A percentile compares a stretch with the other conserved stretches of the same genome.
Conservation (phyloP, 2,329 filamentous ascomycete genomes). For the Periconia sp. region DNA sequence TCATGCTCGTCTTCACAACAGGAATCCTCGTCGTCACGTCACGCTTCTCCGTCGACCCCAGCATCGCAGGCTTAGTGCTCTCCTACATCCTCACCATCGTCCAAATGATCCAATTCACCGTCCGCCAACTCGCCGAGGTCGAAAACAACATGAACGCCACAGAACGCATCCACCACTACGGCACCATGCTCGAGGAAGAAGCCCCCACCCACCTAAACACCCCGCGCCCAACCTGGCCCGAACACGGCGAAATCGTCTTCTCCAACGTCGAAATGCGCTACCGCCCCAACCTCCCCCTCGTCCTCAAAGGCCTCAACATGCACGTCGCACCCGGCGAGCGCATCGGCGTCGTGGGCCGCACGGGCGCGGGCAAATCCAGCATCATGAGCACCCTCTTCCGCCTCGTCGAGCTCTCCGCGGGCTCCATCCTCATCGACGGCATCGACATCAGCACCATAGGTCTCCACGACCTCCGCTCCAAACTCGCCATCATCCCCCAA, state of each 20-base stretch:
- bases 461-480: slow-evolving; percentile 72
- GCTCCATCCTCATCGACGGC: slow-evolving; percentile 53
- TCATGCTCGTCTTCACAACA: slow-evolving; percentile 80
- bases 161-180: slow-evolving; percentile 89
- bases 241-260: slow-evolving; percentile 69
- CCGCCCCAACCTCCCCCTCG: slow-evolving; percentile 51
- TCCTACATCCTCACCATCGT: slow-evolving; percentile 93
- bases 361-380: slow-evolving; percentile 79
- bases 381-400: slow-evolving; percentile 85
- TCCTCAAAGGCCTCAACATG: slow-evolving; percentile 58
- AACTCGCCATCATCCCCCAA: slow-evolving; percentile 80
- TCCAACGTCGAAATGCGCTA: slow-evolving; percentile 56
- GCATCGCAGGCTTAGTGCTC: slow-evolving; percentile 82
- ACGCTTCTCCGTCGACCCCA: slow-evolving; percentile 80
- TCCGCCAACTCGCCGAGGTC: slow-evolving; percentile 90
- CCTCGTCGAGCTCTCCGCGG: slow-evolving; percentile 55
- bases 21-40: slow-evolving; percentile 91
- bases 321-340: slow-evolving; percentile 75
- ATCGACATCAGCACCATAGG: slow-evolving; percentile 69
- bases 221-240: slow-evolving; percentile 77
- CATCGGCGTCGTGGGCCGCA: slow-evolving; percentile 79
- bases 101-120: slow-evolving; percentile 94
- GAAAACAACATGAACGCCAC: slow-evolving; percentile 99
- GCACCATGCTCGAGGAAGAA: slow-evolving; percentile 82
- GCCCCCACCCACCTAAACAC: slow-evolving; percentile 76